Base-by-base conservation (phyloP, 805 yeast species). In the Monosporozyma servazzii region DNA sequence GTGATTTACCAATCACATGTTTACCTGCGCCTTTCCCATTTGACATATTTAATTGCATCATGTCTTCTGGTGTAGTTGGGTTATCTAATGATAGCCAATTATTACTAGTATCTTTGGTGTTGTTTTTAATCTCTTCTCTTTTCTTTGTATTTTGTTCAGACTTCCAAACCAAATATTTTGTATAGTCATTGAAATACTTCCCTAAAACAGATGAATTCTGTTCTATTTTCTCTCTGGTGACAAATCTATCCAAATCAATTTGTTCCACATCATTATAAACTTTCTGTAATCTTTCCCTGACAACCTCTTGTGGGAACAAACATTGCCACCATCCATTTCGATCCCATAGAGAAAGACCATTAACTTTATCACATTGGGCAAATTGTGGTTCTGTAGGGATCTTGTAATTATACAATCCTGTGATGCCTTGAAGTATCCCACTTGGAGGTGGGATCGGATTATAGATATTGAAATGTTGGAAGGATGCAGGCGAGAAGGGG, bases 271-370 rank as follows among this genome's bases (percentile, higher is more conserved):
- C 44, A 21, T 21, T 41, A 41, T 10, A 20, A 20, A 41, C 17
- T 21, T 25, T 37, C n/a, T 25, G 43, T 13, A 59, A 56, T 54
- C 65, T 70, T 43, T 53, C 63, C 51, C 60, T 71, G 48, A 58
- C 75, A 55, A 54, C 72, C 47, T 29, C 21, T 21, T 75, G 74
- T 11, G 96, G 96, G 66, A 90, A 84, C 45, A 91, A 70, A 69
- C 98, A 91, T 62, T 90, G 78, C 97, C 97, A 91, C 66, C 82
- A 78, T 0, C 97, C 98, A 21, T 76, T 74, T 37, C 78, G 69
- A 63, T 88, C 95, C 96, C 97, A 91, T 11, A 81, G 82, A 0
- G 88, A 78, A 6, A 76, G 69, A 3, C 99, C 98, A 8, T 80
- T 70, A 36, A 75, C 69, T 20, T 77, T 77, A 54, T 76, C 58